Evolutionary conservation across 495 filamentous ascomycete genomes (phyloP).

Genomic region (Hypoxylon trugodes): DNA sequence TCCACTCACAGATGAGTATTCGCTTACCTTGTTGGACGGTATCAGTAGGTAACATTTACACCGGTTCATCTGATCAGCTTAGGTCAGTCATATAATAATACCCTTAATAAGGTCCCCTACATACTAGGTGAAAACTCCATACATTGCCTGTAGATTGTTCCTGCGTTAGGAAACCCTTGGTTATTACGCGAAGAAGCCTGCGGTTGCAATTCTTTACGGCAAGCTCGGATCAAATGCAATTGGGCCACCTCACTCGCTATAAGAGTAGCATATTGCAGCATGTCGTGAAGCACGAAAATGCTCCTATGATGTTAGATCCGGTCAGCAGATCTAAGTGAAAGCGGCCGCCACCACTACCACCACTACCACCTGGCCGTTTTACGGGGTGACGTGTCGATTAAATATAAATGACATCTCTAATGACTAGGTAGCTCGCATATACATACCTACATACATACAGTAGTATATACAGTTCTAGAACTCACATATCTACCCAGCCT

Average conservation of each 20-base stretch:
- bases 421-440: too few species aligned
- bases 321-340: constrained; percentile 1
- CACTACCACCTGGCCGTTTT: neutral
- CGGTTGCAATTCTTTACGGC: constrained; percentile 33
- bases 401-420: constrained; percentile 29
- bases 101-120: constrained; percentile 19
- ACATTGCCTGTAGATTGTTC: constrained; percentile 29
- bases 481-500: too few species aligned
- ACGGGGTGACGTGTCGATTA: constrained; percentile 30
- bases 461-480: neutral
- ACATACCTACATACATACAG: constrained; percentile 17
- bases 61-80: constrained; percentile 29
- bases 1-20: neutral
- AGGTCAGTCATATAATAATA: constrained; percentile 5
- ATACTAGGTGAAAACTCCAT: neutral
- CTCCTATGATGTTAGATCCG: neutral
- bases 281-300: constrained; percentile 2
- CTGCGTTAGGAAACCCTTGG: constrained; percentile 35
- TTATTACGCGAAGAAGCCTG: constrained; percentile 16
- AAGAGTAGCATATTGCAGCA: constrained; percentile 21
- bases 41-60: constrained; percentile 21
- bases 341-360: too few species aligned
- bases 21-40: constrained; percentile 16
- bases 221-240: constrained; percentile 35
- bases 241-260: constrained; percentile 35